Conservation (phyloP, 192 early-diverging fungal genomes). For the Podila clonocystis region DNA sequence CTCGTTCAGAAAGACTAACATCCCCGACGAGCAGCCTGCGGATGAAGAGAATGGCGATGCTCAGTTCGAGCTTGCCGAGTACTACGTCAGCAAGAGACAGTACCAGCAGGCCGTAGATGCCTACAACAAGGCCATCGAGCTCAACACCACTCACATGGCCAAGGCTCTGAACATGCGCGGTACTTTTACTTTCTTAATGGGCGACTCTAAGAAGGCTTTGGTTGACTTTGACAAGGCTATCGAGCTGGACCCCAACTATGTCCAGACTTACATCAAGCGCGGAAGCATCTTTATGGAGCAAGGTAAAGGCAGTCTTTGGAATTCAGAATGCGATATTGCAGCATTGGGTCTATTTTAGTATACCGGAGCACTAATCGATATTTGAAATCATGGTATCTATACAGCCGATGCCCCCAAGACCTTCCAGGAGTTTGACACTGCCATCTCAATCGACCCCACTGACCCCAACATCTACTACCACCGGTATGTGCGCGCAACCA, state of each 20-base stretch:
- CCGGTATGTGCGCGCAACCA: conserved; percentile 35
- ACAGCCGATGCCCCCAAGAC: conserved; percentile 66
- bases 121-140: conserved; percentile 73
- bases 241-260: conserved; percentile 77
- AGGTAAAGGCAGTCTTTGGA: conserved; percentile 37
- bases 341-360: too few relatives aligned
- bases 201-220: conserved; percentile 78
- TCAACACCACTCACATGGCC: conserved; percentile 63
- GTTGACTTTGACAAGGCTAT: conserved; percentile 84
- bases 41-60: conserved; percentile 55
- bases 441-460: conserved; percentile 69
- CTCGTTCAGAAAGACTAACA: conserved; percentile 70
- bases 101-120: conserved; percentile 71
- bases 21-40: conserved; percentile 30
- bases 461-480: conserved; percentile 96
- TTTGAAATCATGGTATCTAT: neutral
- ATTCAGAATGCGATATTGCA: too few relatives aligned
- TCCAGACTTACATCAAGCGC: conserved; percentile 89
- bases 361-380: too few relatives aligned
- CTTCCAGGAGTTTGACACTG: conserved; percentile 75
- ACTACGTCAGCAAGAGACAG: conserved; percentile 57
- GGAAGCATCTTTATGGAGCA: conserved; percentile 94
- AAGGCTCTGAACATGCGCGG: conserved; percentile 87
- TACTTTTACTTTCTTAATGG: conserved; percentile 90
- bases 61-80: conserved; percentile 66